phyloP scores from a whole-genome alignment of 169 alveolate genomes.

The Plasmodium vivax region DNA sequence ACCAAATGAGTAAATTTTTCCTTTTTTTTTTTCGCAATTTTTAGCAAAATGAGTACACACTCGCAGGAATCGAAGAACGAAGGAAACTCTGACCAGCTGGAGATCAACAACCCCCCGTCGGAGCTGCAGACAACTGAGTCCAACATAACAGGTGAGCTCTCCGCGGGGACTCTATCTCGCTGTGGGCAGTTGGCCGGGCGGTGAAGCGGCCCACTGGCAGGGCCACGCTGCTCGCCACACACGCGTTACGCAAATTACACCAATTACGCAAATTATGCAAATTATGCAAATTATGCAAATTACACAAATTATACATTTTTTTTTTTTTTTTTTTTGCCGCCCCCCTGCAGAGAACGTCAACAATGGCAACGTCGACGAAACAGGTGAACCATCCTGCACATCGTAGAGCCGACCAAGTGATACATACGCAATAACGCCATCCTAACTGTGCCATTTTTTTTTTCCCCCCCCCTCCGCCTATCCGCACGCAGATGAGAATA shows the following conservation, averaged over 20 bases:
- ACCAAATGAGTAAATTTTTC: neutral
- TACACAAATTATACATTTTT: neutral
- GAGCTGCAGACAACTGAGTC: slow-evolving; percentile 36
- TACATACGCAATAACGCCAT: neutral
- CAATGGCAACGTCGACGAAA: slow-evolving; percentile 8
- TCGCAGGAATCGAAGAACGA: slow-evolving; percentile 15
- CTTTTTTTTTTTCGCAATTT: slow-evolving; percentile 4
- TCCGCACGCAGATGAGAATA: slow-evolving; percentile 16
- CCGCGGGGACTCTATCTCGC: neutral
- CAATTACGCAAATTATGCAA: too few relatives aligned
- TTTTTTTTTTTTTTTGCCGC: slow-evolving; percentile 1
- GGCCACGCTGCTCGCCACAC: neutral
- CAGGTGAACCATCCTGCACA: slow-evolving; percentile 9
- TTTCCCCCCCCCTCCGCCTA: too few relatives aligned
- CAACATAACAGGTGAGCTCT: slow-evolving; percentile 13
- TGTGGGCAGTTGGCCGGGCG: neutral
- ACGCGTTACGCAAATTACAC: neutral
- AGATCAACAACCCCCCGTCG: neutral
- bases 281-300: too few relatives aligned
- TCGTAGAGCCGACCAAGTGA: neutral
- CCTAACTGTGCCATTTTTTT: neutral
- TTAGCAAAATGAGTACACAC: slow-evolving; percentile 43
- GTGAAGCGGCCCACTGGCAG: neutral
- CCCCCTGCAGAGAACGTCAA: slow-evolving; percentile 13
- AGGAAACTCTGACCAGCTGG: slow-evolving; percentile 6